These are phyloP conservation scores for Chamaecrista fasciculata DNA, from an alignment of 306 rosid species.

Conservation along the genomic window DNA sequence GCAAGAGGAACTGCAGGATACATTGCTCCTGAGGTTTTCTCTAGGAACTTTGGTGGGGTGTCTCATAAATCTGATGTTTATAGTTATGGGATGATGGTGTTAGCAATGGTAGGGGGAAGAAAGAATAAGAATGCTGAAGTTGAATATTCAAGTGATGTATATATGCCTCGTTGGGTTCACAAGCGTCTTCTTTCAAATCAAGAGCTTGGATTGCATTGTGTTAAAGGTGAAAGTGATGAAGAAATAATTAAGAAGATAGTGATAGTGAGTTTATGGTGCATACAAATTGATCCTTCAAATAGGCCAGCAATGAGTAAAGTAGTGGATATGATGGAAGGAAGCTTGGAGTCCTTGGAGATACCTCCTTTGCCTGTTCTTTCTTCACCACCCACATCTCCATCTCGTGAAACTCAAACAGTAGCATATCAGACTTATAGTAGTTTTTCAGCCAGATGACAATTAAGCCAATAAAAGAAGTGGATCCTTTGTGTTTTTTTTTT, in stretches of 20 bases:
- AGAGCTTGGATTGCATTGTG: neutral
- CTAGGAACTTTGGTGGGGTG: conserved; percentile 24
- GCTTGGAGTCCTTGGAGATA: neutral
- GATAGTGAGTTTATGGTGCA: conserved; percentile 20
- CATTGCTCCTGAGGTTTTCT: conserved; percentile 23
- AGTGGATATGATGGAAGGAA: conserved; percentile 24
- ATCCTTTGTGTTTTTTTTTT: too few species aligned
- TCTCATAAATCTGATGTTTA: conserved; percentile 37
- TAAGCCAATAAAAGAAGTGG: too few species aligned
- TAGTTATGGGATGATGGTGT: conserved; percentile 33
- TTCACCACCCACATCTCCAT: neutral
- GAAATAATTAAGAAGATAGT: conserved; percentile 13
- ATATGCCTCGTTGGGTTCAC: conserved; percentile 33
- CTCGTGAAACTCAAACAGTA: neutral
- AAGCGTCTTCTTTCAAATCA: neutral
- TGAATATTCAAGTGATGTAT: conserved; percentile 22
- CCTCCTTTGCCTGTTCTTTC: neutral
- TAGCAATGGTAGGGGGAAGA: conserved; percentile 30
- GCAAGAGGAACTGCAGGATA: conserved; percentile 38
- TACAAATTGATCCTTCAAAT: conserved; percentile 16
- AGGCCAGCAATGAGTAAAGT: conserved; percentile 23
- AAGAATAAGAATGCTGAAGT: neutral
- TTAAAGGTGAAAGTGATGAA: neutral
- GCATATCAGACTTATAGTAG: neutral
- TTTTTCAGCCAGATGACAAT: neutral